A percentile compares a stretch with the other conserved stretches of the same genome.
These are phyloP conservation scores for Curvularia sp. DNA, from an alignment of 2,329 filamentous ascomycete species.

Conservation along the genomic window DNA sequence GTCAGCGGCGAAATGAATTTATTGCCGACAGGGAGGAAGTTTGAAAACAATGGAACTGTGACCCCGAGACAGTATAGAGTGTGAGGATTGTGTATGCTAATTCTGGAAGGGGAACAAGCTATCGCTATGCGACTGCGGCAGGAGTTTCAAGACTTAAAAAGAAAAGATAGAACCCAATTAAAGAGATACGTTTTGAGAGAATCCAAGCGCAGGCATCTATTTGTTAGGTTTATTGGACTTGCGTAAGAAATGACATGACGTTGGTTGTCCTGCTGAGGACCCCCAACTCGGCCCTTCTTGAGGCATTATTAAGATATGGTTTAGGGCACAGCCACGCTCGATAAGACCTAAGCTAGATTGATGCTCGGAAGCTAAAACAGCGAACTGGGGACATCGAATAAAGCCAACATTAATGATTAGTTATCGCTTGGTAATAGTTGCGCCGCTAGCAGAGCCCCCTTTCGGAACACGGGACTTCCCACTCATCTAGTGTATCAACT, in stretches of 20 bases:
- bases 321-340: not conserved
- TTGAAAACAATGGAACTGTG: not conserved
- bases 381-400: not conserved
- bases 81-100: not conserved
- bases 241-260: not conserved
- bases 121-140: not conserved
- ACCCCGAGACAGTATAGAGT: not conserved
- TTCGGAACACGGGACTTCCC: not conserved
- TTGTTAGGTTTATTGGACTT: not conserved
- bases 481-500: not conserved
- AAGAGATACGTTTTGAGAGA: not conserved
- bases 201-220: not conserved
- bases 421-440: not conserved
- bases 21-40: not conserved
- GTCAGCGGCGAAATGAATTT: not conserved
- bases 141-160: not conserved
- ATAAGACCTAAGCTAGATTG: not conserved
- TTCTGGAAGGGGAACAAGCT: not conserved
- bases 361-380: not conserved
- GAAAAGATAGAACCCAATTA: not conserved
- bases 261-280: not conserved
- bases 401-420: not conserved
- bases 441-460: not conserved
- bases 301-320: not conserved
- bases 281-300: not conserved